Base-by-base conservation (phyloP, 805 yeast species). In the Kodamaea hsintzibuensis region DNA sequence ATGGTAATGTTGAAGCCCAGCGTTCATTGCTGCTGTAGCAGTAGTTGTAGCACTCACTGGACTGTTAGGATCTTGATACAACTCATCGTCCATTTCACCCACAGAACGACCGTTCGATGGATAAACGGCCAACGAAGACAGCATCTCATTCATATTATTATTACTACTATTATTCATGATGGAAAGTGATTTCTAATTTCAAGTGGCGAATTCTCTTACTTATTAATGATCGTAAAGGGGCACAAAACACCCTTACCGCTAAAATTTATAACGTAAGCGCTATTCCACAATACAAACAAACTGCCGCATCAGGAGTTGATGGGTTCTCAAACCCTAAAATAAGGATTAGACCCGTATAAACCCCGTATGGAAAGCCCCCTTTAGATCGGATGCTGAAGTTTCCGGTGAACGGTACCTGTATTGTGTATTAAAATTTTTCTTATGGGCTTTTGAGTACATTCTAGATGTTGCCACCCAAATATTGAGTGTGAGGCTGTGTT, bases 61-160 rank as follows among this genome's bases (percentile, higher is more conserved):
- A 42, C 60, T 63, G 46, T 62, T 64, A 9, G 77, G 76, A 22
- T 66, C 57, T 47, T 75, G 79, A 58, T 82, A 82, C 30, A 83
- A 68, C 55, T 83, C 88, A 52, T 83, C 87, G 57, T 83, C 87
- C 77, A 82, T 76, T 17, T 82, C 79, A 57, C 82, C 86, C 14
- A 83, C 17, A 12, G 18, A 18, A 37, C 17, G 50, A n/a, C 44
- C 25, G 12, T 19, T 12, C 40, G 33, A 19, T 16, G 42, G 44
- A 22, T 17, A 40, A 40, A 40, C 44, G 7, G 44, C 44, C 44
- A 40, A 40, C 44, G 44, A 40, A 19, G 22, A 17, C 13, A 12
- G 13, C 38, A 27, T 19, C 17, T 44, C 38, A 19, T 40, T 40
- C 44, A 40, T 16, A 35, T 38, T 38, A 8, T 14, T 25, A 47